These are phyloP conservation scores for Rutstroemia sydowiana DNA, from an alignment of 2,329 filamentous ascomycete genomes.

Conservation along the genomic window DNA sequence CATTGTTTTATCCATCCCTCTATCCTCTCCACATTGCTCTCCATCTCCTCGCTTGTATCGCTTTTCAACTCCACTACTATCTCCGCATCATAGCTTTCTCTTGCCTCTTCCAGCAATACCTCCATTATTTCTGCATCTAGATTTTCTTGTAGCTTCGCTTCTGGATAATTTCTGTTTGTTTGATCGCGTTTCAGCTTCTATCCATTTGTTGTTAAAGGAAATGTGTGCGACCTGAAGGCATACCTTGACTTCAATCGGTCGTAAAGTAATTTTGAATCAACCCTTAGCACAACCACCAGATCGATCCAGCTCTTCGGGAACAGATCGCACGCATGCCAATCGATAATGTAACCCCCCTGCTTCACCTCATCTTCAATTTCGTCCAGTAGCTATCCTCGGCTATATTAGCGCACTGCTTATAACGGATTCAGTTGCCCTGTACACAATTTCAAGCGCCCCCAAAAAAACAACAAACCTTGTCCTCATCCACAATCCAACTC, in stretches of 20 bases:
- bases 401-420: no score
- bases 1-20: conserved; percentile 76
- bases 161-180: conserved; percentile 61
- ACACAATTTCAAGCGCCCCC: no score
- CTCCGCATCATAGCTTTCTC: conserved; percentile 76
- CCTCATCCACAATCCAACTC: conserved; percentile 92
- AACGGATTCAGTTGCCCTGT: no score
- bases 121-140: conserved; percentile 97
- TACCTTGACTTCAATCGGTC: conserved; percentile 73
- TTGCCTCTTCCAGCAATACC: conserved; percentile 82
- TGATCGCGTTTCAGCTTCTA: neutral
- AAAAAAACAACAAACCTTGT: conserved; percentile 56
- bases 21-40: conserved; percentile 79
- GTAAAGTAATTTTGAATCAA: conserved; percentile 72
- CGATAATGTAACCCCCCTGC: conserved; percentile 78
- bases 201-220: neutral
- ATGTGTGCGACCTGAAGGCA: neutral
- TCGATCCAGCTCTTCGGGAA: conserved; percentile 94
- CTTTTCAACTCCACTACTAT: conserved; percentile 86
- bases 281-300: conserved; percentile 83
- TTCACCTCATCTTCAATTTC: conserved; percentile 76
- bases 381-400: conserved; percentile 82
- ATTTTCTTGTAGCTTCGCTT: conserved; percentile 90
- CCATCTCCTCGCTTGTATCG: conserved; percentile 75
- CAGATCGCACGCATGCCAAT: conserved; percentile 96